Evolutionary conservation across 495 filamentous ascomycete genomes (phyloP).

Genomic region (Cercophora newfieldiana): DNA sequence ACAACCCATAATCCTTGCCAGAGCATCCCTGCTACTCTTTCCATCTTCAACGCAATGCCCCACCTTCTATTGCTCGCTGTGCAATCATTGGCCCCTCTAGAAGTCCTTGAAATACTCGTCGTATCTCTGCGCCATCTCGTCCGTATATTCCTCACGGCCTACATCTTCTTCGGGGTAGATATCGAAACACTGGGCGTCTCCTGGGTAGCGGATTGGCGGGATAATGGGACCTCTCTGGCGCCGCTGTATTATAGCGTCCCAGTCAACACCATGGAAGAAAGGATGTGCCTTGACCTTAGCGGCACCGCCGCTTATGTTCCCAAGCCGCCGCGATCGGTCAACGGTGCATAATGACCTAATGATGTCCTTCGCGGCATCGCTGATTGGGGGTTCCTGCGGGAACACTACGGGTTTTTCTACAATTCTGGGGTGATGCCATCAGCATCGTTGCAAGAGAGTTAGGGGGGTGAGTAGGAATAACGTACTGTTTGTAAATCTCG

Average conservation of each 20-base stretch:
- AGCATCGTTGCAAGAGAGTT: constrained; percentile 1
- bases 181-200: constrained; percentile 89
- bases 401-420: constrained; percentile 72
- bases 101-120: constrained; percentile 81
- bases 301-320: constrained; percentile 82
- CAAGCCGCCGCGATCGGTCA: constrained; percentile 81
- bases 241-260: constrained; percentile 77
- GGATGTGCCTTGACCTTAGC: constrained; percentile 80
- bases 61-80: background rate
- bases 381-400: constrained; percentile 63
- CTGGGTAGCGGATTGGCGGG: constrained; percentile 74
- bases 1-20: background rate
- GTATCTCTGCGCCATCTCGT: constrained; percentile 70
- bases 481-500: constrained; percentile 89
- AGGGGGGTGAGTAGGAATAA: constrained; percentile 22
- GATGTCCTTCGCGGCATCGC: constrained; percentile 75
- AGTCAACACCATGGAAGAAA: constrained; percentile 81
- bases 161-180: constrained; percentile 68
- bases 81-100: constrained; percentile 35
- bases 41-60: background rate
- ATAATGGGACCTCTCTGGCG: constrained; percentile 79
- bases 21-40: background rate
- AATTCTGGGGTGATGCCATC: constrained; percentile 52
- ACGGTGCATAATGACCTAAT: constrained; percentile 85
- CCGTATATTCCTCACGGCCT: constrained; percentile 62